A percentile compares a stretch with the other conserved stretches of the same genome.
Evolutionary conservation across 805 yeast species (phyloP).

Genomic region (Ogataea saltuana): DNA sequence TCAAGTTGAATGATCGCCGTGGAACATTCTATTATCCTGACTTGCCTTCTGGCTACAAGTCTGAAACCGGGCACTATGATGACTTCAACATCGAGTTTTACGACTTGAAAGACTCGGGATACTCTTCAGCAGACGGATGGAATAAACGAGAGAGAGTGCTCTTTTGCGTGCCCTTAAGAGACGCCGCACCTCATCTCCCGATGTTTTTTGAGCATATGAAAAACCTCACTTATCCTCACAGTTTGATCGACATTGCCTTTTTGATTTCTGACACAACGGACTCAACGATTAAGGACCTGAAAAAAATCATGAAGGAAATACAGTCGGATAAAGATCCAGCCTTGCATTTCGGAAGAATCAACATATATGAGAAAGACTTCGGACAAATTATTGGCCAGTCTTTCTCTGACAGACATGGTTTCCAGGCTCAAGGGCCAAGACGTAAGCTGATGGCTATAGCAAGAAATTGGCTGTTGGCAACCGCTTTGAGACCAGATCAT

Average conservation of each 20-base stretch:
- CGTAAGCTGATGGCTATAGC: constrained; percentile 93
- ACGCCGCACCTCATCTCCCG: constrained; percentile 86
- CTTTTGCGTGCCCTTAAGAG: constrained; percentile 88
- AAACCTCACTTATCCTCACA: constrained; percentile 83
- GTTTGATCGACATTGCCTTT: constrained; percentile 79
- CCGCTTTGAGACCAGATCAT: constrained; percentile 84
- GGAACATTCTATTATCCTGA: constrained; percentile 35
- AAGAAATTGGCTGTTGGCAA: constrained; percentile 85
- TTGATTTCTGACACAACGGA: constrained; percentile 88
- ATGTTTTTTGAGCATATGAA: constrained; percentile 84
- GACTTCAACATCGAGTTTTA: constrained; percentile 58
- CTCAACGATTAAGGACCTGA: constrained; percentile 71
- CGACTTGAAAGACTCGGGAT: constrained; percentile 67
- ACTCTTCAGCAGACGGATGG: constrained; percentile 71
- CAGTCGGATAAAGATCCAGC: constrained; percentile 63
- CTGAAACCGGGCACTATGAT: constrained; percentile 29
- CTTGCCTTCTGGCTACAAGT: constrained; percentile 35
- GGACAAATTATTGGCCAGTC: constrained; percentile 92
- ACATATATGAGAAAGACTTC: constrained; percentile 85
- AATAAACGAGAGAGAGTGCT: constrained; percentile 73
- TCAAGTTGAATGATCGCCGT: constrained; percentile 6
- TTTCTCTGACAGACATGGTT: constrained; percentile 88
- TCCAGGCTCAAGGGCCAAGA: constrained; percentile 91
- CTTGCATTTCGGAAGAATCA: constrained; percentile 75
- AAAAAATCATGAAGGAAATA: constrained; percentile 55